Evolutionary conservation across 169 alveolate species (phyloP).

Genomic region (Cyclospora cayetanensis): DNA sequence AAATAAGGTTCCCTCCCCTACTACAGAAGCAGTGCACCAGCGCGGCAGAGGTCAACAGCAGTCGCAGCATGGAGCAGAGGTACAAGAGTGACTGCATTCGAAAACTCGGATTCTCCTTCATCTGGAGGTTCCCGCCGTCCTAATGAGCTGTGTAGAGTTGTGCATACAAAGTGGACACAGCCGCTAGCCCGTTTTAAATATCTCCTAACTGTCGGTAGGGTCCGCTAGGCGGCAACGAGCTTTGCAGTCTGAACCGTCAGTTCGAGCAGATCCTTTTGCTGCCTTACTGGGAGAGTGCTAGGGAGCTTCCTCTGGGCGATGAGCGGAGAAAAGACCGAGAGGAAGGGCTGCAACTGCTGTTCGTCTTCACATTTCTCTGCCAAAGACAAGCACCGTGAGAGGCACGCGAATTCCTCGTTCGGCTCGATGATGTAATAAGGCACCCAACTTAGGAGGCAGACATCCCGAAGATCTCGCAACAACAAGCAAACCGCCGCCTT

Average conservation of each 20-base stretch:
- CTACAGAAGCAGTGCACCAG: too few species aligned
- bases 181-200: too few species aligned
- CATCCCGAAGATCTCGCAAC: constrained; percentile 55
- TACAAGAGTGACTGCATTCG: too few species aligned
- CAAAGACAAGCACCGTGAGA: background rate
- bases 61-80: too few species aligned
- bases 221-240: constrained; percentile 6
- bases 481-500: constrained; percentile 40
- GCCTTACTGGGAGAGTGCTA: constrained; percentile 62
- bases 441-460: constrained; percentile 27
- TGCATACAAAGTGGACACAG: too few species aligned
- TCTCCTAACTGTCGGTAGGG: too few species aligned
- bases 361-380: constrained; percentile 17
- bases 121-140: too few species aligned
- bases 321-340: background rate
- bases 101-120: too few species aligned
- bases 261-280: background rate
- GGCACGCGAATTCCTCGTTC: constrained; percentile 15
- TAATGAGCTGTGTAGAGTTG: too few species aligned
- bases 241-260: background rate
- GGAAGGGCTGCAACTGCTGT: constrained; percentile 6
- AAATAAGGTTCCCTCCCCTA: too few species aligned
- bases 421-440: background rate
- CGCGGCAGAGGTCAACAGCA: too few species aligned
- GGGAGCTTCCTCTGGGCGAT: constrained; percentile 33